These are phyloP conservation scores for Boletus semigastroideus DNA, from an alignment of 1,284 basidiomycete genomes.

Conservation along the genomic window DNA sequence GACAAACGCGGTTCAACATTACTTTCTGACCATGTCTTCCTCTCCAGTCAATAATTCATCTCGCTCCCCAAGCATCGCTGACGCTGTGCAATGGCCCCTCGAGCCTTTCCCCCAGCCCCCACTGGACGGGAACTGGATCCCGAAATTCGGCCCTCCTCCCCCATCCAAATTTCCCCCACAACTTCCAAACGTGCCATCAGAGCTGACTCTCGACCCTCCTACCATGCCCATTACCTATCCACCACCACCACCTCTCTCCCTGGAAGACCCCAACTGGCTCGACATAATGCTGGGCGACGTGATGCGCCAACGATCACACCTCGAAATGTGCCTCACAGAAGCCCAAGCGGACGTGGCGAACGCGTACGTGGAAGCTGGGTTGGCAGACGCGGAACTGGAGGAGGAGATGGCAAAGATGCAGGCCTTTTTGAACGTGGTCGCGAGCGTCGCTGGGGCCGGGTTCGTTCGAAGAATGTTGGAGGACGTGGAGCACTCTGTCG, in stretches of 20 bases:
- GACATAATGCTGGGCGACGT: constrained; percentile 26
- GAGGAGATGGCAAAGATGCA: constrained; percentile 26
- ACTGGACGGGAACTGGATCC: constrained; percentile 24
- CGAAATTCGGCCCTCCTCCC: constrained; percentile 17
- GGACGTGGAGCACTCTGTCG: constrained; percentile 15
- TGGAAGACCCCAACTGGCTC: constrained; percentile 28
- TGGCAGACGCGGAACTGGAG: constrained; percentile 28
- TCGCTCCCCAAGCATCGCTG: not conserved
- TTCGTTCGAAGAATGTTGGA: constrained; percentile 29
- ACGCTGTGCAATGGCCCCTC: constrained; percentile 24
- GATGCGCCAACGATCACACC: constrained; percentile 25
- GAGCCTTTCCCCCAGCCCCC: constrained; percentile 31
- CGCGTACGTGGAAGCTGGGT: constrained; percentile 25
- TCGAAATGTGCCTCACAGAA: constrained; percentile 17
- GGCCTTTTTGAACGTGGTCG: constrained; percentile 26
- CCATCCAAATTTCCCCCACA: constrained; percentile 22
- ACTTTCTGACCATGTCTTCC: constrained; percentile 3
- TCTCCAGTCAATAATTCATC: not conserved
- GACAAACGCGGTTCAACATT: no score
- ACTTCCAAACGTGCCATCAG: constrained; percentile 10
- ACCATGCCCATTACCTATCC: constrained; percentile 29
- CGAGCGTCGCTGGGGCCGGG: constrained; percentile 25
- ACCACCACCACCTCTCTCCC: constrained; percentile 20
- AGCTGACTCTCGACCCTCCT: constrained; percentile 21
- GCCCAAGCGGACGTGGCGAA: constrained; percentile 18